phyloP scores from a whole-genome alignment of 2,329 filamentous ascomycete genomes.

The Myriangium duriaei region DNA sequence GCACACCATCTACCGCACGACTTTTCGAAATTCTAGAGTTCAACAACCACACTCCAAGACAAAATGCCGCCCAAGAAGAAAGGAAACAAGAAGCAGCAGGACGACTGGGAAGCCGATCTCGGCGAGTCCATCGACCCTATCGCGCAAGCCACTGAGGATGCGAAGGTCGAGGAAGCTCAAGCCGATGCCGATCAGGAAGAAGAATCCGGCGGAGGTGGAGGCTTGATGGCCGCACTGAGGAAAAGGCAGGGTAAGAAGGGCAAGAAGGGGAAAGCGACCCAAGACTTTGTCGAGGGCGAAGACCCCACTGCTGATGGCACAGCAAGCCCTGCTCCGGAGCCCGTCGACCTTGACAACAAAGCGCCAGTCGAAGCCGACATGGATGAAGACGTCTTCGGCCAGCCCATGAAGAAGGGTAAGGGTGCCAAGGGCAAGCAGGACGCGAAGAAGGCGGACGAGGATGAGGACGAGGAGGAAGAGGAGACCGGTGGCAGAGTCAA shows the following conservation, averaged over 20 bases:
- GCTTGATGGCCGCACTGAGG: constrained; percentile 37
- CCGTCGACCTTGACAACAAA: constrained; percentile 45
- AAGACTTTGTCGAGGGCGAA: constrained; percentile 64
- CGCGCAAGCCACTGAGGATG: constrained; percentile 35
- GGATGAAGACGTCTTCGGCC: constrained; percentile 68
- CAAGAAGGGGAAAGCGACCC: constrained; percentile 68
- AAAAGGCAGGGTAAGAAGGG: constrained; percentile 62
- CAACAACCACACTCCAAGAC: not conserved
- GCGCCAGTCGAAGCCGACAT: constrained; percentile 64
- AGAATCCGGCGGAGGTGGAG: constrained; percentile 37
- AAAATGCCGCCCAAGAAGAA: constrained; percentile 93
- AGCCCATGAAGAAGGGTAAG: constrained; percentile 60
- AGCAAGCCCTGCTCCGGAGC: constrained; percentile 26
- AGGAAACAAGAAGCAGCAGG: constrained; percentile 64
- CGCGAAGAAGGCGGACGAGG: constrained; percentile 29
- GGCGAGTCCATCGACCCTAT: constrained; percentile 62
- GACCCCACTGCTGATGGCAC: constrained; percentile 29
- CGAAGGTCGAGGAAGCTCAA: constrained; percentile 33
- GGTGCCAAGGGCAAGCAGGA: constrained; percentile 32
- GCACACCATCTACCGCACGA: not conserved
- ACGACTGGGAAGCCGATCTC: constrained; percentile 91
- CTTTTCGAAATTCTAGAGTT: not conserved
- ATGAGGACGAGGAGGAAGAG: constrained; percentile 39
- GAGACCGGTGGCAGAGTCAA: constrained; percentile 57
- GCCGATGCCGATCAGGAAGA: constrained; percentile 38